Percentiles rank a stretch among this genome's conserved stretches.
Conservation (phyloP, 805 yeast genomes). For the Lipomyces sp. region DNA sequence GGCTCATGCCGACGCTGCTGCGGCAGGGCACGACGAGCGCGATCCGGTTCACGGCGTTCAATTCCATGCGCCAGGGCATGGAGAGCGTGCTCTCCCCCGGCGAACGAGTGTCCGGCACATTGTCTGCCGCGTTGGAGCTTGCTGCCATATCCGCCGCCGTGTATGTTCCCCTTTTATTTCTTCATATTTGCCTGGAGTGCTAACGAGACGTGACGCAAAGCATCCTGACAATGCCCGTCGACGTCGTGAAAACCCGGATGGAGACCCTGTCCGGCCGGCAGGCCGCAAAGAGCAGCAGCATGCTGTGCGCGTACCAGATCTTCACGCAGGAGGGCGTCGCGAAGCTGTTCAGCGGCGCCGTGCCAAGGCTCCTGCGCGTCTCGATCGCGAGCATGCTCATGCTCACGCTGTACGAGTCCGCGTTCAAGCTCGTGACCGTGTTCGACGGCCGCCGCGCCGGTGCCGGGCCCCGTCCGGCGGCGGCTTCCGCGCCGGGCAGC, state of each 20-base stretch:
- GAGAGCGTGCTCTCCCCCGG: conserved; percentile 48
- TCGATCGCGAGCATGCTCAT: conserved; percentile 19
- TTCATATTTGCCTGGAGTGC: neutral
- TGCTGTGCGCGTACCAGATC: conserved; percentile 38
- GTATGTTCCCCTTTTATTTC: conserved; percentile 4
- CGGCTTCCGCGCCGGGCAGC: no score
- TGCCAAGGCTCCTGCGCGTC: conserved; percentile 20
- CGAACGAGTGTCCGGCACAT: conserved; percentile 56
- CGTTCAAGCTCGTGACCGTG: neutral
- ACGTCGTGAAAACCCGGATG: conserved; percentile 94
- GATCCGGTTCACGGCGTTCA: conserved; percentile 81
- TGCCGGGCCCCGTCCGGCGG: no score
- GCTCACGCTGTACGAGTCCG: conserved; percentile 15
- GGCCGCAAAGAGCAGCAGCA: conserved; percentile 38
- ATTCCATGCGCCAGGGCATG: conserved; percentile 63
- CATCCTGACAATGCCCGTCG: conserved; percentile 81
- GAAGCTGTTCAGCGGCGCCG: conserved; percentile 16
- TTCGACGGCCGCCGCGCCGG: neutral
- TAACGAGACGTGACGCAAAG: conserved; percentile 43
- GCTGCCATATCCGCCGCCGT: conserved; percentile 34
- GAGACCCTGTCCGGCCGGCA: conserved; percentile 53
- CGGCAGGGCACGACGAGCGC: conserved; percentile 78
- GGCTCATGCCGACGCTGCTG: conserved; percentile 73
- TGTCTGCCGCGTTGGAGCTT: conserved; percentile 15
- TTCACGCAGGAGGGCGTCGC: conserved; percentile 42